Base-by-base conservation (phyloP, 306 rosid species). In the Lathyrus sativus region DNA sequence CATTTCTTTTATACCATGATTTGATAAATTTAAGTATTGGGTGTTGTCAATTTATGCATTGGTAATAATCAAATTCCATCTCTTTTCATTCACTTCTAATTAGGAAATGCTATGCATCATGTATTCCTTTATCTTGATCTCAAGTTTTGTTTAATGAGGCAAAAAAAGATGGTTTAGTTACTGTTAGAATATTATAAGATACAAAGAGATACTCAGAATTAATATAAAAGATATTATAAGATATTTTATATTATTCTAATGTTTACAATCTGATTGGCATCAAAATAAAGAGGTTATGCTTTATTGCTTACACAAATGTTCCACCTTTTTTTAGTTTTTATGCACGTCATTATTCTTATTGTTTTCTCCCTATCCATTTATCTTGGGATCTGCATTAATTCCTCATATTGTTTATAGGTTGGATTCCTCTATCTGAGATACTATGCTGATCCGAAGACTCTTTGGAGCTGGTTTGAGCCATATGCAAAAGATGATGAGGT, bases 361-460 rank as follows among this genome's bases (percentile, higher is more conserved):
- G 31, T 8, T 13, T 57, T 49, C 48, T 11, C 7, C 58, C 60
- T 69, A 26, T 24, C 17, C 29, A 19, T 60, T 29, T 72, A 18
- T 77, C 45, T 49, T 13, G 51, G 35, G 41, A 6, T 50, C 8
- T 37, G 24, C 33, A 22, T 33, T 83, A 56, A 74, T 45, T 80
- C 28, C 14, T 64, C 42, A 44, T 77, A 14, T 73, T 68, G 15
- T 66, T 79, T 78, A 35, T 83, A 95, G 97, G 33, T 91, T 81
- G 99, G 99, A 46, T 95, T 95, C 81, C 99, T 95, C 62, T 95
- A 95, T 80, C 70, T 95, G 86, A 87, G 99, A 76, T 95, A 91
- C 83, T 88, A 84, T 67, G 97, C 84, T 38, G 99, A 95, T 78
- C 87, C 99, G 2, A 95, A 91, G 79, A 91, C 90, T 33, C 71